Evolutionary conservation across 805 yeast species (phyloP).

Genomic region (Maudiozyma barnettii): DNA sequence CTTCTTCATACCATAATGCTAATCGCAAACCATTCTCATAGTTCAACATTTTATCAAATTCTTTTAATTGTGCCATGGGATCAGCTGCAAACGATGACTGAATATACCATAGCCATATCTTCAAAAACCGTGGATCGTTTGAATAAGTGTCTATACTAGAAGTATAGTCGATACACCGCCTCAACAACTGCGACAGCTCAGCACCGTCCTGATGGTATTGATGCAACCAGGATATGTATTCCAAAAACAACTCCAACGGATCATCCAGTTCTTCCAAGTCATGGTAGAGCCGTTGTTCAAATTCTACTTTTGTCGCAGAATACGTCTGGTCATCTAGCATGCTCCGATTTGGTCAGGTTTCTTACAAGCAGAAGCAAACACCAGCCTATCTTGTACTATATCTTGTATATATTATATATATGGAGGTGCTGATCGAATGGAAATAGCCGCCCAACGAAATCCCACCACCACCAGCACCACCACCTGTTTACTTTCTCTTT

Average conservation of each 20-base stretch:
- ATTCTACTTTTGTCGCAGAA: background rate
- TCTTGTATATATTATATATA: no score
- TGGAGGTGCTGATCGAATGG: no score
- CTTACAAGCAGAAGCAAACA: no score
- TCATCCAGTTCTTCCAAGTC: conserved; percentile 63
- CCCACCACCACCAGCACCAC: no score
- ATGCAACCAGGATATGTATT: conserved; percentile 66
- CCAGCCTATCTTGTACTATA: no score
- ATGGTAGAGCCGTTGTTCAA: conserved; percentile 38
- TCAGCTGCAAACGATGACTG: conserved; percentile 26
- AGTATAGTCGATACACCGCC: conserved; percentile 52
- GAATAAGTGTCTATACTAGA: conserved; percentile 44
- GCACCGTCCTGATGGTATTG: conserved; percentile 37
- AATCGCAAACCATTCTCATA: conserved; percentile 60
- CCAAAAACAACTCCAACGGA: conserved; percentile 68
- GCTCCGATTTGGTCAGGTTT: no score
- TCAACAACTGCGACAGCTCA: conserved; percentile 41
- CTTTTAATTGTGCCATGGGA: conserved; percentile 61
- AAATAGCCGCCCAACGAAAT: background rate
- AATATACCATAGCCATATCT: conserved; percentile 74
- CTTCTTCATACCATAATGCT: conserved; percentile 70
- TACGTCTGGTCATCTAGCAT: background rate
- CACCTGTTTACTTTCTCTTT: background rate
- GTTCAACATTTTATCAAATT: conserved; percentile 60
- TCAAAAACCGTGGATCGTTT: conserved; percentile 73